Conservation (phyloP, 352 stramenopile species). For the Aphanomyces euteiches region DNA sequence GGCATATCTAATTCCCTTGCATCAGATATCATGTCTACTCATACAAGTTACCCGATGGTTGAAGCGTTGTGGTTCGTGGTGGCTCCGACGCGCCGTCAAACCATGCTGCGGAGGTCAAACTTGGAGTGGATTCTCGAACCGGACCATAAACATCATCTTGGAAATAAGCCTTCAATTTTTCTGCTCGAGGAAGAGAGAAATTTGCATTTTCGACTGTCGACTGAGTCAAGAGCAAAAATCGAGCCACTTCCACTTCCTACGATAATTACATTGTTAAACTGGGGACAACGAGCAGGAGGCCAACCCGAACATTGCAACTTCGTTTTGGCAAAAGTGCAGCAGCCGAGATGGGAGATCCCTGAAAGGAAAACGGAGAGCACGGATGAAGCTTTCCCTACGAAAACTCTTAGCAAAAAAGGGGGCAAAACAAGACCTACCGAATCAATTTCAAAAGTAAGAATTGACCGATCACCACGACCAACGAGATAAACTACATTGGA, state of each 20-base stretch:
- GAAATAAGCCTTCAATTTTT: conserved; percentile 69
- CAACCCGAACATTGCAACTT: not conserved
- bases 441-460: conserved; percentile 75
- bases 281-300: too few relatives aligned
- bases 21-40: not conserved
- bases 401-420: not conserved
- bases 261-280: not conserved
- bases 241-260: conserved; percentile 57
- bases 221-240: conserved; percentile 56
- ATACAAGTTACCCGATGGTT: conserved; percentile 42
- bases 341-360: not conserved
- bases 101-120: conserved; percentile 45
- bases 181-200: conserved; percentile 61
- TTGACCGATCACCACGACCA: conserved; percentile 54
- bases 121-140: conserved; percentile 36
- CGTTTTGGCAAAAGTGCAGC: not conserved
- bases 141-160: conserved; percentile 73
- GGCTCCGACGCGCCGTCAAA: conserved; percentile 45
- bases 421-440: not conserved
- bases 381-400: not conserved
- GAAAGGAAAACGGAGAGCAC: not conserved
- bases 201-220: conserved; percentile 51
- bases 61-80: conserved; percentile 53
- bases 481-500: conserved; percentile 69
- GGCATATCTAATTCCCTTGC: conserved; percentile 45